Evolutionary conservation across 2,329 filamentous ascomycete species (phyloP), one percentile per base, ranked within the genome.

Genomic region (Talaromyces sp.): DNA sequence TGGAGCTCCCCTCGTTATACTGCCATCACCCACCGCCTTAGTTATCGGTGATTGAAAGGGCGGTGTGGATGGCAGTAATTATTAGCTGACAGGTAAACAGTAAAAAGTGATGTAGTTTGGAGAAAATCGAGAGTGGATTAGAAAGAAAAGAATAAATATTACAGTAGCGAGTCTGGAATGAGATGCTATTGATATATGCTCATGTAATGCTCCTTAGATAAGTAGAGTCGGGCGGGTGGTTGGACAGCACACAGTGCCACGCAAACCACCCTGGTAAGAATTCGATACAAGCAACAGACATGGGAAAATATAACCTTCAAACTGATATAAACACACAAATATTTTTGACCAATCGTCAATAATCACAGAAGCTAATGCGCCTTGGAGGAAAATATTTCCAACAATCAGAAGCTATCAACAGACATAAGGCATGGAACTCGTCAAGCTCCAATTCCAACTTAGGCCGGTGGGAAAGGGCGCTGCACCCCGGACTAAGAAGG

Each of bases 1-100:
- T 30, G 56, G 56, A 61, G 61, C 58, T 62, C 57, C 55, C 54
- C 55, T 62, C 54, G 41, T 64, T 65, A 69, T 70, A 69, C 54
- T 70, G 68, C 67, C 66, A 1, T 1, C 3, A 0, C 3, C 54
- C 54, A 71, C 68, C 68, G 68, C 68, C 57, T 48, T 39, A 9
- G 3, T 20, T 45, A 49, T 56, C 29, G 20, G 30, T n/a, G n/a
- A n/a, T 19, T 16, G 10, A 45, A 22, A 14, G 3, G 10, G 16
- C 16, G 17, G 36, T 20, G 36, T 39, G 10, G 36, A 19, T 14
- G n/a, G 33, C 33, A 39, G 13, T 10, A 19, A 8, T 19, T 39
- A 20, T 19, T n/a, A 35, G 32, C 11, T 35, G 4, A 35, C 14
- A 16, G 11, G 14, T 35, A 35, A 11, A 35, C 24, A 27, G 9